phyloP scores from a whole-genome alignment of 805 yeast genomes.

The Metschnikowia sp. region DNA sequence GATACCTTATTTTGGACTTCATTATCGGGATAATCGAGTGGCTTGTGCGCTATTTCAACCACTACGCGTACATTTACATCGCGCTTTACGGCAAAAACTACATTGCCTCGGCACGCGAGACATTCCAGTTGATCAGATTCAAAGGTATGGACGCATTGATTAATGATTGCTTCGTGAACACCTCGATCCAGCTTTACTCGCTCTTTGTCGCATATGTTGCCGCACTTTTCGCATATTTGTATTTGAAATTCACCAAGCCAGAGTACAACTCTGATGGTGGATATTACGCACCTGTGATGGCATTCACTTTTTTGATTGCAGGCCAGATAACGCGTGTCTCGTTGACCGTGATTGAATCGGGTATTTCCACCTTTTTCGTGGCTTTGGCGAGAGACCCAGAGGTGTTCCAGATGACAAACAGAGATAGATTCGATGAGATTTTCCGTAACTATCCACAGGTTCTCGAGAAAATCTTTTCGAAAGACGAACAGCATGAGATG shows the following conservation, averaged over 20 bases:
- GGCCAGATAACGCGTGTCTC: constrained; percentile 73
- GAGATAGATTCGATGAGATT: constrained; percentile 59
- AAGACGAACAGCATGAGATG: constrained; percentile 11
- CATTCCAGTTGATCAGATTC: constrained; percentile 71
- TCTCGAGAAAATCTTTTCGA: constrained; percentile 41
- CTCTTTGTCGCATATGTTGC: constrained; percentile 62
- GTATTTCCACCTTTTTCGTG: constrained; percentile 79
- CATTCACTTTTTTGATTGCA: constrained; percentile 69
- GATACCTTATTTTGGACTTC: constrained; percentile 53
- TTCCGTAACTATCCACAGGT: constrained; percentile 69
- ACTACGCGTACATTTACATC: constrained; percentile 82
- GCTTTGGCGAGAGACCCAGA: constrained; percentile 85
- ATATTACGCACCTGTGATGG: constrained; percentile 69
- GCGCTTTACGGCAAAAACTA: constrained; percentile 85
- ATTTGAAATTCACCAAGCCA: constrained; percentile 65
- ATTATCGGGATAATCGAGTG: constrained; percentile 68
- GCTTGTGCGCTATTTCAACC: constrained; percentile 82
- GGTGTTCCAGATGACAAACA: constrained; percentile 68
- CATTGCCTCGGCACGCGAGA: constrained; percentile 71
- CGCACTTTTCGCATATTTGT: constrained; percentile 62
- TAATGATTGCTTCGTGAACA: constrained; percentile 77
- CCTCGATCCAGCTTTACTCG: constrained; percentile 75
- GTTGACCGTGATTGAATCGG: constrained; percentile 73
- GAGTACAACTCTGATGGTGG: constrained; percentile 56
- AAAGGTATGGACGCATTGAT: constrained; percentile 84